A percentile compares a stretch with the other conserved stretches of the same genome.
These are phyloP conservation scores for Emericellopsis cladophorae DNA, from an alignment of 2,329 filamentous ascomycete species.

Conservation along the genomic window DNA sequence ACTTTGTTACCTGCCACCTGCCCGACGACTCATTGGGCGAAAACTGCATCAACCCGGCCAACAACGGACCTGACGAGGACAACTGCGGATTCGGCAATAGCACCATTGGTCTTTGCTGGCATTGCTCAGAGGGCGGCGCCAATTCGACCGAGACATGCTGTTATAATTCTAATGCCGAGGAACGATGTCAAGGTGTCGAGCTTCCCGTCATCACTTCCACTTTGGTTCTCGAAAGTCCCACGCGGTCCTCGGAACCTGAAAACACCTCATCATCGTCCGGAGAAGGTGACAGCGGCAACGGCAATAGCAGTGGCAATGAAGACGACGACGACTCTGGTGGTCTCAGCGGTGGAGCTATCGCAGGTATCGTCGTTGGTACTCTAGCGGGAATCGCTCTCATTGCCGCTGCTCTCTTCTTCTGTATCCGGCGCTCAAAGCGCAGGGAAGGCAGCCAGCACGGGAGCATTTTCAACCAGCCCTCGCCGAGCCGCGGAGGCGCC, in stretches of 20 bases:
- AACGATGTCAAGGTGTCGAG: slow-evolving; percentile 60
- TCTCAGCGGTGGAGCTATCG: slow-evolving; percentile 77
- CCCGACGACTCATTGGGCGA: slow-evolving; percentile 66
- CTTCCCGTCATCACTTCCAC: slow-evolving; percentile 65
- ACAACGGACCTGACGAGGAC: slow-evolving; percentile 56
- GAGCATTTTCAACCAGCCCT: slow-evolving; percentile 82
- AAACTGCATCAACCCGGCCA: slow-evolving; percentile 60
- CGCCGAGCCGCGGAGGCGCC: slow-evolving; percentile 43
- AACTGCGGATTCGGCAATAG: slow-evolving; percentile 77
- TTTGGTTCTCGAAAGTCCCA: slow-evolving; percentile 42
- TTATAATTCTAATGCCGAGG: slow-evolving; percentile 64
- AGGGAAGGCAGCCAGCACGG: slow-evolving; percentile 49
- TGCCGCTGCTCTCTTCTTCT: slow-evolving; percentile 56
- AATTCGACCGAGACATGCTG: slow-evolving; percentile 97
- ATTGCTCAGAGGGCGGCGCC: slow-evolving; percentile 69
- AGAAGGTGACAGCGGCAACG: not conserved
- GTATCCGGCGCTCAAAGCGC: slow-evolving; percentile 37
- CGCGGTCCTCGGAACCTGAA: slow-evolving; percentile 22
- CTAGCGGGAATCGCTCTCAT: slow-evolving; percentile 59
- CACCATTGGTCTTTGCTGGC: slow-evolving; percentile 69
- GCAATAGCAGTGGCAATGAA: slow-evolving; percentile 9
- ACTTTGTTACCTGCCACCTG: slow-evolving; percentile 81
- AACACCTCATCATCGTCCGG: slow-evolving; percentile 6
- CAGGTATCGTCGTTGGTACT: slow-evolving; percentile 77
- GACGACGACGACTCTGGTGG: slow-evolving; percentile 15